Conservation (phyloP, 805 yeast genomes). For the Starmerella stellata region DNA sequence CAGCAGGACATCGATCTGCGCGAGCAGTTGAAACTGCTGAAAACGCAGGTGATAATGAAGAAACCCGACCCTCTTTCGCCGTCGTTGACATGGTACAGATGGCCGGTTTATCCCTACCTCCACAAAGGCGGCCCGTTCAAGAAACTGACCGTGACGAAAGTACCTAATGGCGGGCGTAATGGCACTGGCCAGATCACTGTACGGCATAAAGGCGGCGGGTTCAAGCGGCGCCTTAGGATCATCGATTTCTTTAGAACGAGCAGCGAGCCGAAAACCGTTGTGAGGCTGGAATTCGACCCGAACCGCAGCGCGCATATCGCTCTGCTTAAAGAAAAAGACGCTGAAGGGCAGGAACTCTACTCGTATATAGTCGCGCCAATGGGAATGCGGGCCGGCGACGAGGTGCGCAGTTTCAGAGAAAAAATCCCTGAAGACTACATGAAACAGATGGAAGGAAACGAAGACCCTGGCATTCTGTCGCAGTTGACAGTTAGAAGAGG, state of each 20-base stretch:
- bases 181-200: constrained; percentile 73
- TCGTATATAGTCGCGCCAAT: constrained; percentile 80
- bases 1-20: constrained; percentile 53
- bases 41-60: constrained; percentile 54
- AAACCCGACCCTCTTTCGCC: constrained; percentile 68
- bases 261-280: constrained; percentile 59
- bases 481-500: constrained; percentile 82
- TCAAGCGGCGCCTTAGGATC: constrained; percentile 67
- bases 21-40: constrained; percentile 55
- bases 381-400: constrained; percentile 84
- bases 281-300: constrained; percentile 90
- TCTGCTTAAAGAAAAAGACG: constrained; percentile 37
- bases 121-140: constrained; percentile 70
- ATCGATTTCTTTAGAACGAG: constrained; percentile 55
- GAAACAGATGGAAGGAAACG: constrained; percentile 72
- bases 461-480: constrained; percentile 80
- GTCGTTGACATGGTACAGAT: constrained; percentile 71
- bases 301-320: constrained; percentile 90
- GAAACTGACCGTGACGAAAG: constrained; percentile 54
- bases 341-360: constrained; percentile 29
- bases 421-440: constrained; percentile 67
- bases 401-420: constrained; percentile 70
- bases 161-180: constrained; percentile 74
- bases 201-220: constrained; percentile 95
- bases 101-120: constrained; percentile 72